These are phyloP conservation scores for Colletotrichum plurivorum DNA, from an alignment of 2,329 filamentous ascomycete genomes.

Conservation along the genomic window DNA sequence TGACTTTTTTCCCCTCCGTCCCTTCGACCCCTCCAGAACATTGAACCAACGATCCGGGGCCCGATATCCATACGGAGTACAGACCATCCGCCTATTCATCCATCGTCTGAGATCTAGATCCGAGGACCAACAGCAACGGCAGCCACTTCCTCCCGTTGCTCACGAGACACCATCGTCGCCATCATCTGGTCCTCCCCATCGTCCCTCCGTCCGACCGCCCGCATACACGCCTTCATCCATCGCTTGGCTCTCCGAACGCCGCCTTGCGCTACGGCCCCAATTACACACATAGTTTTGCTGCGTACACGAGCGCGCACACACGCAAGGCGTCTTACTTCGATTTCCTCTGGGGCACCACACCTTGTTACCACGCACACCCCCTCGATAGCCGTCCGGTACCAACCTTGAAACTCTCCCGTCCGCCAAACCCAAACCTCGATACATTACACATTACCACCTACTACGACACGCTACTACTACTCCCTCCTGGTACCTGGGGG, in stretches of 20 bases:
- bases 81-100: constrained; percentile 10
- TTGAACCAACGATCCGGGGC: not conserved
- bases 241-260: constrained; percentile 26
- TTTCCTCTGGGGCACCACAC: not conserved
- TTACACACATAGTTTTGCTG: not conserved
- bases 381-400: constrained; percentile 22
- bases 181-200: constrained; percentile 32
- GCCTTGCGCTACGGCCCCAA: constrained; percentile 33
- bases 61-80: too few relatives aligned
- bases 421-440: constrained; percentile 34
- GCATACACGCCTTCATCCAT: constrained; percentile 21
- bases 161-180: constrained; percentile 30
- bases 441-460: not conserved
- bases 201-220: constrained; percentile 30
- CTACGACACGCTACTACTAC: too few relatives aligned
- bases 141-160: not conserved
- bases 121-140: not conserved
- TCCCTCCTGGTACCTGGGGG: constrained; percentile 27
- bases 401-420: constrained; percentile 36
- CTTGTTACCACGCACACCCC: constrained; percentile 6
- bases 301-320: not conserved
- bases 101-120: constrained; percentile 18
- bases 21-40: not conserved
- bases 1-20: not conserved
- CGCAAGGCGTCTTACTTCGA: constrained; percentile 1